phyloP scores from a whole-genome alignment of 352 stramenopile genomes.

The Pythium aristosporum region DNA sequence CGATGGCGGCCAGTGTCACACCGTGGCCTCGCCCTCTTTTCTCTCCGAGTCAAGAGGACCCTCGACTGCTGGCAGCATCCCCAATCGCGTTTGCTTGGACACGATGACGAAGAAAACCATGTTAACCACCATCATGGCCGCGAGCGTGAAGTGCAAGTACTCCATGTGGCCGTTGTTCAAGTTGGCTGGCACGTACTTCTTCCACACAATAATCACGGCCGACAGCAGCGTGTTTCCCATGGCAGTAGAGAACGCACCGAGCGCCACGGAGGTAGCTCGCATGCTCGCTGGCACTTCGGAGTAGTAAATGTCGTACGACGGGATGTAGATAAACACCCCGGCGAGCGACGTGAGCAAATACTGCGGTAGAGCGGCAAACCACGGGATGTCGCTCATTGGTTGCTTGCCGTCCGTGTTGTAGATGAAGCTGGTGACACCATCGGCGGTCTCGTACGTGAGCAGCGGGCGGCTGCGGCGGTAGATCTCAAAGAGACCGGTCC shows the following conservation, averaged over 20 bases:
- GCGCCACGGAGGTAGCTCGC: constrained; percentile 29
- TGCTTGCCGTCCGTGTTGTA: constrained; percentile 13
- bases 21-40: neutral
- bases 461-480: constrained; percentile 25
- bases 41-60: neutral
- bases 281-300: constrained; percentile 27
- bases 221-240: constrained; percentile 51
- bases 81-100: constrained; percentile 63
- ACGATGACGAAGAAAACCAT: constrained; percentile 44
- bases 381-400: constrained; percentile 31
- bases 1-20: neutral
- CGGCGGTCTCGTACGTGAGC: constrained; percentile 6
- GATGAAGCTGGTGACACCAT: constrained; percentile 2
- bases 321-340: constrained; percentile 32
- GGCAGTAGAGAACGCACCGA: constrained; percentile 44
- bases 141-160: constrained; percentile 72
- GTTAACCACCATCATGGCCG: constrained; percentile 48
- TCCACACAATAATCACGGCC: constrained; percentile 49
- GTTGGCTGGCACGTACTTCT: constrained; percentile 37
- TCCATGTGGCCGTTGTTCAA: constrained; percentile 64
- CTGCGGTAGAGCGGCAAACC: constrained; percentile 27
- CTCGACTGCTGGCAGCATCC: constrained; percentile 31
- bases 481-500: constrained; percentile 29
- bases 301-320: constrained; percentile 32
- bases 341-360: constrained; percentile 28